phyloP scores from a whole-genome alignment of 2,329 filamentous ascomycete genomes.

The Hypoxylon sp. region DNA sequence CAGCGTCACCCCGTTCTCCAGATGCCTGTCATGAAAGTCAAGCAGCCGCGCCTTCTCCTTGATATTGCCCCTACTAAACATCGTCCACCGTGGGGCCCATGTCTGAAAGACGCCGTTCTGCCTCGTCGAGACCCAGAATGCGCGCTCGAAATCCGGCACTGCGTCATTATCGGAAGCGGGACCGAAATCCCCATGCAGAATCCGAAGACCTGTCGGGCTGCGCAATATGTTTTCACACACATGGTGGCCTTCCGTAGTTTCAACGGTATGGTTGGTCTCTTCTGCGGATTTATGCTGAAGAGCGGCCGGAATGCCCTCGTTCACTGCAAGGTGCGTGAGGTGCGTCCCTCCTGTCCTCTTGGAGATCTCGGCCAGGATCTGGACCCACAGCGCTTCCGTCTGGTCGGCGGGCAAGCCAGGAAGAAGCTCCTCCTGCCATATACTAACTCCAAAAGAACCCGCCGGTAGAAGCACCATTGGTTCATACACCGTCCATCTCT shows the following conservation, averaged over 20 bases:
- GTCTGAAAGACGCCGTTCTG: constrained; percentile 87
- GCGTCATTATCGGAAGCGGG: constrained; percentile 53
- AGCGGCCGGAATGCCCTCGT: constrained; percentile 71
- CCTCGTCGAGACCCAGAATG: constrained; percentile 83
- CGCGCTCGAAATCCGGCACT: constrained; percentile 68
- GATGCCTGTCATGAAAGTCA: constrained; percentile 57
- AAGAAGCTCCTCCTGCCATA: constrained; percentile 61
- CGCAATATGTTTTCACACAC: constrained; percentile 77
- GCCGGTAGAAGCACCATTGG: constrained; percentile 73
- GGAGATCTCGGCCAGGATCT: constrained; percentile 64
- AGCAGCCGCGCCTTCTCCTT: constrained; percentile 88
- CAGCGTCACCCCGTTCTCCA: constrained; percentile 16
- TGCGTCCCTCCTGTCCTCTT: constrained; percentile 53
- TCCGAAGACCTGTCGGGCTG: constrained; percentile 77
- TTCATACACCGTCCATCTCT: constrained; percentile 72
- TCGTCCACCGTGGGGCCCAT: constrained; percentile 92
- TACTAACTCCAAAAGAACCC: constrained; percentile 65
- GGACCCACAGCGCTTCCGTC: constrained; percentile 61
- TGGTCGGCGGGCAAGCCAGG: constrained; percentile 27
- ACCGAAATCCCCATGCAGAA: constrained; percentile 83
- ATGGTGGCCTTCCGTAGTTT: background rate
- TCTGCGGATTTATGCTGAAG: constrained; percentile 6
- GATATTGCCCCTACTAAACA: constrained; percentile 94
- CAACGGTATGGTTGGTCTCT: constrained; percentile 31
- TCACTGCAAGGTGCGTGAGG: constrained; percentile 72